A percentile compares a stretch with the other conserved stretches of the same genome.
Conservation (phyloP, 441 rosid species). For the Pelargonium myrrhifolium region DNA sequence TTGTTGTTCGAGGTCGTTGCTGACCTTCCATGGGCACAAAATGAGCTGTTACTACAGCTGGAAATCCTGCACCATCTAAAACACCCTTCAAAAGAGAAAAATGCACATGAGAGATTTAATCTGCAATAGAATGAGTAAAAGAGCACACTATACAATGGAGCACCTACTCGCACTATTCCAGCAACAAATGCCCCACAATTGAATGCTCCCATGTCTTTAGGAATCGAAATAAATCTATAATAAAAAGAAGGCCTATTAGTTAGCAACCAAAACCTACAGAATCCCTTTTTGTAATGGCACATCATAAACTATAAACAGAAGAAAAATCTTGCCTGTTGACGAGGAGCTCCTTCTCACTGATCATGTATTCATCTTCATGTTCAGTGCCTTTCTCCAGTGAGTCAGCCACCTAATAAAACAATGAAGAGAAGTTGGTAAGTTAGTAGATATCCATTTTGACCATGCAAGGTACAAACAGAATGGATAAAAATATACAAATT, state of each 20-base stretch:
- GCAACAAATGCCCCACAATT: conserved; percentile 99
- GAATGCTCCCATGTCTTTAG: conserved; percentile 98
- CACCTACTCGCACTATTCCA: conserved; percentile 77
- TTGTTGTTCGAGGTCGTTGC: conserved; percentile 87
- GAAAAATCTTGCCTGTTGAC: conserved; percentile 56
- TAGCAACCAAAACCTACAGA: conserved; percentile 10
- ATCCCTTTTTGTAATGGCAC: background rate
- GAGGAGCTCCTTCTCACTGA: conserved; percentile 94
- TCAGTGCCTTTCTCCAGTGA: conserved; percentile 99
- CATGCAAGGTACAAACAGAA: too few relatives aligned
- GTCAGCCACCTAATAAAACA: conserved; percentile 66
- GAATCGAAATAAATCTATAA: conserved; percentile 81
- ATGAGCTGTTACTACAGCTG: conserved; percentile 95
- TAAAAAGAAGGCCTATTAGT: conserved; percentile 9
- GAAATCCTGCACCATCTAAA: conserved; percentile 81
- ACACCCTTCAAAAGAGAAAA: conserved; percentile 57
- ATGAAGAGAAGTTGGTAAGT: conserved; percentile 11
- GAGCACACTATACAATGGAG: background rate
- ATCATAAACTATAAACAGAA: conserved; percentile 6
- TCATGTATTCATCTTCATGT: conserved; percentile 98
- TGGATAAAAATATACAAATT: too few relatives aligned
- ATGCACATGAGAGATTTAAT: conserved; percentile 17
- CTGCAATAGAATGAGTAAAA: conserved; percentile 8
- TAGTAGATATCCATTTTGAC: background rate
- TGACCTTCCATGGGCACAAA: conserved; percentile 97